Base-by-base conservation (phyloP, 2,329 filamentous ascomycete species). In the Tolypocladium paradoxum region DNA sequence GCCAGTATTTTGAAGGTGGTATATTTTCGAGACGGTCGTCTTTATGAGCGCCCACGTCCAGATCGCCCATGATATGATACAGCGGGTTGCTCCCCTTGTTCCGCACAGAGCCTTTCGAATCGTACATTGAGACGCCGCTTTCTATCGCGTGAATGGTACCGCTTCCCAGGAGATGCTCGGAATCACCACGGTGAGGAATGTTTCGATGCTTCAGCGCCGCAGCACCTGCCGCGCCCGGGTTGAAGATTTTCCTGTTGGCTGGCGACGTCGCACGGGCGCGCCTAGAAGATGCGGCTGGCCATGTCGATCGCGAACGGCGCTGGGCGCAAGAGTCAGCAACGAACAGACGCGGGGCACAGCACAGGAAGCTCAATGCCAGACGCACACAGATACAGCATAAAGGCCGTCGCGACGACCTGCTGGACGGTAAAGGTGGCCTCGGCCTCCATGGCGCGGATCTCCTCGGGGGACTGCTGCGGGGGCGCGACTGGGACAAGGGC, bases 371-470 rank as follows among this genome's bases (percentile, higher is more conserved):
- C 27, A 4, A n/a, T 20, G 18, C 22, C 18, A 3, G 9, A 67
- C 86, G 54, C 82, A 93, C 88, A 89, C 56, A 93, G 73, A 67
- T 92, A 92, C 49, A 93, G 77, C 49, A 87, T 69, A 38, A 84
- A 75, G 57, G 83, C 84, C 18, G 82, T 82, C 38, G 81, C 77
- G 53, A 85, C 66, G 57, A 85, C 85, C 62, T 76, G 78, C 73
- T 87, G 83, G 60, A 92, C 74, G 50, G 84, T 86, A 61, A 77
- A 76, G 63, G 73, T 74, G 50, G 88, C 87, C 67, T 85, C 79
- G 55, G 76, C 74, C 76, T 91, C 87, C 68, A 84, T 78, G 64
- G 76, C 75, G 65, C 77, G 78, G 67, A 91, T 78, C 78, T 91
- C 86, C 69, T 85, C 83, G 55, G 80, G 74, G 55, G 82, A 82